Evolutionary conservation across 768 basidiomycete genomes (phyloP), one percentile per base, ranked within the genome.

Genomic region (Dioszegia aurantiaca): DNA sequence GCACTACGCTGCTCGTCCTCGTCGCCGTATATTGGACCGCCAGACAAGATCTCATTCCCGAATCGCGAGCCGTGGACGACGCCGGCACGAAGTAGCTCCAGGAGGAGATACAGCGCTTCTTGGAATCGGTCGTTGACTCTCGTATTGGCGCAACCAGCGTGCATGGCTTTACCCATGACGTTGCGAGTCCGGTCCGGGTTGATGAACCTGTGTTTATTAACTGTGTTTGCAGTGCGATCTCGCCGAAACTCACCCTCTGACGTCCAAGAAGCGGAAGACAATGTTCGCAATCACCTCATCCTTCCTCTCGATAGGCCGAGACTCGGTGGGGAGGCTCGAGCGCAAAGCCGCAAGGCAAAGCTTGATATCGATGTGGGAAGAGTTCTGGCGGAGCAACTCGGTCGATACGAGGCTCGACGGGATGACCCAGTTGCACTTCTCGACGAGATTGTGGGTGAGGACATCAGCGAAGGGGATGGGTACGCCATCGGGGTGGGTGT

Each of bases 261-360:
- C 80, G 76, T 97, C 94, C 56, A 99, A 83, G 83, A 98, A 97
- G 53, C 94, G 85, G 93, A 93, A 97, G 55, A 99, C 89, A 26
- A 94, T 92, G 73, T 99, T 99, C 8, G 93, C 93, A 3, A 99
- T 95, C 0, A 95, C 82, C 77, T 99, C 95, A 68, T 99, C 95
- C 79, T 98, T 98, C 80, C 95, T 97, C 60, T 98, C 94, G 26
- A 99, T 81, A 93, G 92, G 33, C 36, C 49, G 12, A 12, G 41
- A 33, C 28, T 46, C 42, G 41, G 24, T 44, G 4, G 24, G 51
- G 16, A 53, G 16, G 9, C 21, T 36, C 21, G 51, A 39, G 37
- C 16, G 19, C 36, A 53, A n/a, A 11, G 52, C 51, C 19, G 42
- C 40, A 12, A 55, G 31, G 27, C 51, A 55, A 9, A 59, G 48